Evolutionary conservation across 2,329 filamentous ascomycete species (phyloP).

Genomic region (Aspergillus intermedius): DNA sequence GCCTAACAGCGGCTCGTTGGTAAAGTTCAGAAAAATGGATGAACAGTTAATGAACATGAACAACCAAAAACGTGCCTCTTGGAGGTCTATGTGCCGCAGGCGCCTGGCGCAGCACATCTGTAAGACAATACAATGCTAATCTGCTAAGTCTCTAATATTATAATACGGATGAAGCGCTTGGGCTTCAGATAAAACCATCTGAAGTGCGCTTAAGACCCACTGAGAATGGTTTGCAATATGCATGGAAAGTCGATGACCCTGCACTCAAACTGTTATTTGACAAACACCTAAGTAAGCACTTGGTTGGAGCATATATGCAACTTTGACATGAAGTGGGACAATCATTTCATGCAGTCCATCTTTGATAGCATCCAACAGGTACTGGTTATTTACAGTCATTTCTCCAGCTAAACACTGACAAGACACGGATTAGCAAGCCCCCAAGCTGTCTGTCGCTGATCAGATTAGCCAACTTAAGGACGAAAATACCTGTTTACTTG

Average conservation of each 20-base stretch:
- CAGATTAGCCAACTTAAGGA: too few species aligned
- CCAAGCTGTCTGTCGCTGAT: too few species aligned
- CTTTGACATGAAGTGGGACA: too few species aligned
- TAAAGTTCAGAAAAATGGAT: conserved; percentile 1
- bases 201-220: conserved; percentile 6
- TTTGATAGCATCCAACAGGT: too few species aligned
- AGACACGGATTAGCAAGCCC: too few species aligned
- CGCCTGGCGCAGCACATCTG: conserved; percentile 3
- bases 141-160: neutral
- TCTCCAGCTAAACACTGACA: too few species aligned
- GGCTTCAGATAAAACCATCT: conserved; percentile 5
- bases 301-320: conserved; percentile 20
- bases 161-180: conserved; percentile 5
- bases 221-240: conserved; percentile 6
- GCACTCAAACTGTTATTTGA: conserved; percentile 5
- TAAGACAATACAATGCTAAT: conserved; percentile 1
- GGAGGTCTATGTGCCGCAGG: neutral
- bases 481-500: too few species aligned
- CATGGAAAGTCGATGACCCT: conserved; percentile 7
- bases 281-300: conserved; percentile 9
- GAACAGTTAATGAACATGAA: neutral
- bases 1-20: too few species aligned
- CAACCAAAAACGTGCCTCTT: too few species aligned
- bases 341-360: too few species aligned
- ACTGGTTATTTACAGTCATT: too few species aligned